Percentiles rank a stretch among this genome's conserved stretches.
These are phyloP conservation scores for Phellopilus nigrolimitatus DNA, from an alignment of 1,284 basidiomycete genomes.

Conservation along the genomic window DNA sequence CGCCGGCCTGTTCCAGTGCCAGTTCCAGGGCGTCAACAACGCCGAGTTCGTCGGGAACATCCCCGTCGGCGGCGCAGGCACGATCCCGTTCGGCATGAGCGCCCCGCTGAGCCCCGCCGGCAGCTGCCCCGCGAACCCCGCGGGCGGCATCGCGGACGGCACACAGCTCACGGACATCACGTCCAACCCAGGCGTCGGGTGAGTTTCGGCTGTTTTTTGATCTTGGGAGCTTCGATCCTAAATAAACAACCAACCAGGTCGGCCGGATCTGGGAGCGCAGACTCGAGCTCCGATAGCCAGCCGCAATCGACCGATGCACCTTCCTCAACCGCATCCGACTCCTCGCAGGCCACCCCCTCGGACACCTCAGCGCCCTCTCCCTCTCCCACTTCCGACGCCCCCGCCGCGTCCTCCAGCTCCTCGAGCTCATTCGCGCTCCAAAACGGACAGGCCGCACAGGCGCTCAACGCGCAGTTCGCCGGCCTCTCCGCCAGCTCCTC, in stretches of 20 bases:
- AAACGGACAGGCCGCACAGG: conserved; percentile 24
- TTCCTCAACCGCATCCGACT: neutral
- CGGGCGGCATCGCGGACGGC: conserved; percentile 29
- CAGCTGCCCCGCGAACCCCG: conserved; percentile 46
- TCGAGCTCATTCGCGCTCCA: conserved; percentile 20
- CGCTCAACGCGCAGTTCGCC: conserved; percentile 22
- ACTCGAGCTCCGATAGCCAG: neutral
- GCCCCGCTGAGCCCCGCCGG: conserved; percentile 37
- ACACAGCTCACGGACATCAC: conserved; percentile 24
- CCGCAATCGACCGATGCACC: neutral
- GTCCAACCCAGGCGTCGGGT: conserved; percentile 22
- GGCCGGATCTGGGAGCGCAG: too few species aligned
- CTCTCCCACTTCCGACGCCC: neutral
- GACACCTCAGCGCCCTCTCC: neutral
- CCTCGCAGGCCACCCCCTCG: neutral
- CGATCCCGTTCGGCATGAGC: conserved; percentile 41
- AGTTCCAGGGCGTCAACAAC: conserved; percentile 45
- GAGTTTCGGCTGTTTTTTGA: neutral
- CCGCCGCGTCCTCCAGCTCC: conserved; percentile 10
- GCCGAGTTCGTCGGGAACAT: conserved; percentile 38
- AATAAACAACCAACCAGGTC: too few species aligned
- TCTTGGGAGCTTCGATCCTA: neutral
- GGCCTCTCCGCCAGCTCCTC: conserved; percentile 17
- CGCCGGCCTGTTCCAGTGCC: conserved; percentile 51
- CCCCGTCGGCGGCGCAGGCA: conserved; percentile 36